These are phyloP conservation scores for Sporothrix phasma DNA, from an alignment of 2,329 filamentous ascomycete genomes.

Conservation along the genomic window DNA sequence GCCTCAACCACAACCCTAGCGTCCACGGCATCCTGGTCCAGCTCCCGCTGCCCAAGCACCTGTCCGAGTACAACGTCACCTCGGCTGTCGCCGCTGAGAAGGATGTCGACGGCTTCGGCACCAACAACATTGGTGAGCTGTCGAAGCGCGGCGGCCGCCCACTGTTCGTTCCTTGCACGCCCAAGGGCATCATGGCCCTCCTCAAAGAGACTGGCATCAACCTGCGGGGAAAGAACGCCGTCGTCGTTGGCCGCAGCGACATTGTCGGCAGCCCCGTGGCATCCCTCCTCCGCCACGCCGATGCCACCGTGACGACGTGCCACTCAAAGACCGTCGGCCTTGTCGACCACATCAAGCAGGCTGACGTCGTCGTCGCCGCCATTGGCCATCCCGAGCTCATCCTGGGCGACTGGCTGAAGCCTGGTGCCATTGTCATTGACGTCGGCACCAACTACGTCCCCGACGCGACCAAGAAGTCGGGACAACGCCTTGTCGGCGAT, in stretches of 20 bases:
- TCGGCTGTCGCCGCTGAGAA: constrained; percentile 88
- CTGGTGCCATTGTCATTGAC: constrained; percentile 90
- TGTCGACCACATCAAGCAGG: constrained; percentile 63
- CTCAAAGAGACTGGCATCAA: constrained; percentile 76
- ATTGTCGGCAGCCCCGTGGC: constrained; percentile 97
- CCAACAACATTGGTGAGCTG: constrained; percentile 88
- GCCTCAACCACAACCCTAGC: constrained; percentile 74
- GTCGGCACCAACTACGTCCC: constrained; percentile 95
- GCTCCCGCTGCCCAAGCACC: constrained; percentile 76
- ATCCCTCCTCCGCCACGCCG: constrained; percentile 87
- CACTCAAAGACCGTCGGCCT: constrained; percentile 78
- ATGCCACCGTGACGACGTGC: constrained; percentile 93
- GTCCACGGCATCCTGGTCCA: constrained; percentile 94
- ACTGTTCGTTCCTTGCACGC: constrained; percentile 88
- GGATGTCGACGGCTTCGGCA: constrained; percentile 95
- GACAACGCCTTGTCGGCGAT: constrained; percentile 84
- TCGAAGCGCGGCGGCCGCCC: constrained; percentile 89
- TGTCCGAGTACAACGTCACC: constrained; percentile 84
- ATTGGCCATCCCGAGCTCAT: constrained; percentile 83
- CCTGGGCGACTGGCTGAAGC: constrained; percentile 92
- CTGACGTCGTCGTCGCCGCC: constrained; percentile 84
- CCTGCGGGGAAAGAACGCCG: constrained; percentile 80
- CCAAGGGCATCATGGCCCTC: constrained; percentile 92
- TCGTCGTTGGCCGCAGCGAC: constrained; percentile 89
- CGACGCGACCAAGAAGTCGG: constrained; percentile 83